A percentile compares a stretch with the other conserved stretches of the same genome.
Conservation (phyloP, 352 stramenopile genomes). For the Phytophthora litchii region DNA sequence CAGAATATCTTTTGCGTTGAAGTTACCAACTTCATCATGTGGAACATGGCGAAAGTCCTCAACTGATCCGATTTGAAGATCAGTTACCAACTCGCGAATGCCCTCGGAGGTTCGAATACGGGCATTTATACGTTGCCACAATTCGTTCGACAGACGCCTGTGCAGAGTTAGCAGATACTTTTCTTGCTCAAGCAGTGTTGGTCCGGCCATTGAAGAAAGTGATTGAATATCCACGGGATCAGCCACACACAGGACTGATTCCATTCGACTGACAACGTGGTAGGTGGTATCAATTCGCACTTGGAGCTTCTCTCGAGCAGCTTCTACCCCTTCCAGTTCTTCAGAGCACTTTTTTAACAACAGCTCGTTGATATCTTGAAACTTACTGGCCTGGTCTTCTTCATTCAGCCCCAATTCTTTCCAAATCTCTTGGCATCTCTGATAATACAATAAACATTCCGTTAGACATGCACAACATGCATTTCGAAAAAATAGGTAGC, state of each 20-base stretch:
- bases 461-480: not conserved
- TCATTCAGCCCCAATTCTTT: constrained; percentile 58
- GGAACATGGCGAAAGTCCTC: constrained; percentile 55
- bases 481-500: not conserved
- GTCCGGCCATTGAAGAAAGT: constrained; percentile 38
- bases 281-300: constrained; percentile 47
- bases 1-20: constrained; percentile 19
- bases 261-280: constrained; percentile 48
- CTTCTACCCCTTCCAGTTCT: constrained; percentile 62
- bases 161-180: constrained; percentile 41
- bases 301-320: constrained; percentile 52
- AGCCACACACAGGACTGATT: constrained; percentile 43
- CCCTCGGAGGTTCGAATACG: constrained; percentile 40
- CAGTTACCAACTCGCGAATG: constrained; percentile 42
- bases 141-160: constrained; percentile 44
- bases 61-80: constrained; percentile 41
- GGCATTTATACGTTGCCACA: constrained; percentile 48
- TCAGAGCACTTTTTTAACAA: constrained; percentile 65
- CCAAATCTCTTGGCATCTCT: constrained; percentile 79
- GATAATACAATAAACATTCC: constrained; percentile 4
- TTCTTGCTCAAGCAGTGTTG: constrained; percentile 63
- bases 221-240: constrained; percentile 49
- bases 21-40: constrained; percentile 30
- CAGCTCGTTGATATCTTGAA: constrained; percentile 66
- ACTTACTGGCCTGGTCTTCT: constrained; percentile 58